Evolutionary conservation across 345 rosid species (phyloP).

Genomic region (Geranium rotundifolium): DNA sequence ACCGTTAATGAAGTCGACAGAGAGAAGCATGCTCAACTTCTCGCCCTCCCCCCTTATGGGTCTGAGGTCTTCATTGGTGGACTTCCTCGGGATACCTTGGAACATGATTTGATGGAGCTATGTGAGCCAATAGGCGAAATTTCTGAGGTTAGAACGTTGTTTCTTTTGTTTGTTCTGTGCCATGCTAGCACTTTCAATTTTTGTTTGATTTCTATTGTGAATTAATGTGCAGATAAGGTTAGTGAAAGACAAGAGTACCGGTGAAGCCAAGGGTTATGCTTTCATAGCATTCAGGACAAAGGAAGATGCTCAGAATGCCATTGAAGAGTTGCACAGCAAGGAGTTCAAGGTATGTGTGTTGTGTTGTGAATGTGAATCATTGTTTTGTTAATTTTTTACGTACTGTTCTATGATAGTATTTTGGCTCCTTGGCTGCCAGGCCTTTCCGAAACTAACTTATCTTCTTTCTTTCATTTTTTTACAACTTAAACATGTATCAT

Average conservation of each 20-base stretch:
- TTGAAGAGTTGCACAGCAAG: constrained; percentile 76
- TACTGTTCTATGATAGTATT: neutral
- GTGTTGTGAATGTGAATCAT: constrained; percentile 6
- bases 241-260: constrained; percentile 85
- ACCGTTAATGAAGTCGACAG: constrained; percentile 50
- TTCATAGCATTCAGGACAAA: constrained; percentile 71
- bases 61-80: constrained; percentile 98
- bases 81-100: constrained; percentile 77
- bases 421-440: neutral
- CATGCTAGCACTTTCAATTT: constrained; percentile 3
- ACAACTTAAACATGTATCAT: constrained; percentile 2
- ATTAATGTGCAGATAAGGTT: constrained; percentile 51
- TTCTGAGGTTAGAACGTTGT: constrained; percentile 51
- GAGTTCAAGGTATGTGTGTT: constrained; percentile 64
- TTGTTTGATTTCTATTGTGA: neutral
- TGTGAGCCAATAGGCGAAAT: constrained; percentile 79
- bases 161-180: constrained; percentile 4
- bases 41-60: constrained; percentile 93
- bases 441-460: no score
- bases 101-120: constrained; percentile 77
- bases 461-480: neutral
- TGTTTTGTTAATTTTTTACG: neutral
- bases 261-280: constrained; percentile 95
- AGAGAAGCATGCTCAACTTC: constrained; percentile 67
- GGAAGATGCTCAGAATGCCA: constrained; percentile 72